These are phyloP conservation scores for Xerocomus alliaceus DNA, from an alignment of 1,284 basidiomycete genomes.

Conservation along the genomic window DNA sequence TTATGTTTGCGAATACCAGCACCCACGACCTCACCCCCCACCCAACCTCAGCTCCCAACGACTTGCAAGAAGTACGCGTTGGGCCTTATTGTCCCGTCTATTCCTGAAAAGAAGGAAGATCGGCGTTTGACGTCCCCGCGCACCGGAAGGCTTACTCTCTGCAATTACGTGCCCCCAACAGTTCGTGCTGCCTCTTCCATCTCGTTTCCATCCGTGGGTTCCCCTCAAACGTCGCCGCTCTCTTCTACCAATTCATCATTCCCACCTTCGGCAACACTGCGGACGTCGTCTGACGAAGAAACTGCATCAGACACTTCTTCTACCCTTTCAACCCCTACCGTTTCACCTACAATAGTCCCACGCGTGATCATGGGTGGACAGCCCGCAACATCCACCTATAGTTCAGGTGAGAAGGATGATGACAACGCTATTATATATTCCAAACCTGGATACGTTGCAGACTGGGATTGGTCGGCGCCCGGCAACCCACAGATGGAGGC, in stretches of 20 bases:
- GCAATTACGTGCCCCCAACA: constrained; percentile 35
- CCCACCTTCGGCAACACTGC: not conserved
- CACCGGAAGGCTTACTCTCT: constrained; percentile 31
- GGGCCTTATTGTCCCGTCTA: constrained; percentile 9
- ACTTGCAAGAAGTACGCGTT: constrained; percentile 23
- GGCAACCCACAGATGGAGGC: not conserved
- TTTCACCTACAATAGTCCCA: constrained; percentile 32
- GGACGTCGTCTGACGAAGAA: constrained; percentile 20
- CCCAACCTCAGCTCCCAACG: not conserved
- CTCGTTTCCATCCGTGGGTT: not conserved
- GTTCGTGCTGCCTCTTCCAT: constrained; percentile 12
- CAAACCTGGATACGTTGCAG: constrained; percentile 8
- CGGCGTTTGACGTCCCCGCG: not conserved
- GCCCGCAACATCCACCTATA: constrained; percentile 20
- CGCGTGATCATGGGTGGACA: constrained; percentile 36
- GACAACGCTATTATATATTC: not conserved
- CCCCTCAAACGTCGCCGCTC: not conserved
- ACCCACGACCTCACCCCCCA: not conserved
- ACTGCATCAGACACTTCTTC: constrained; percentile 35
- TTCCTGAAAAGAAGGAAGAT: not conserved
- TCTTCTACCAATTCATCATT: not conserved
- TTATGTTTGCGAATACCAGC: constrained; percentile 20
- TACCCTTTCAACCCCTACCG: constrained; percentile 33
- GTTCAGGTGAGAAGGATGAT: not conserved
- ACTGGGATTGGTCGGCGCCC: constrained; percentile 34